A percentile compares a stretch with the other conserved stretches of the same genome.
These are phyloP conservation scores for Suillus discolor DNA, from an alignment of 768 basidiomycete genomes.

Conservation along the genomic window DNA sequence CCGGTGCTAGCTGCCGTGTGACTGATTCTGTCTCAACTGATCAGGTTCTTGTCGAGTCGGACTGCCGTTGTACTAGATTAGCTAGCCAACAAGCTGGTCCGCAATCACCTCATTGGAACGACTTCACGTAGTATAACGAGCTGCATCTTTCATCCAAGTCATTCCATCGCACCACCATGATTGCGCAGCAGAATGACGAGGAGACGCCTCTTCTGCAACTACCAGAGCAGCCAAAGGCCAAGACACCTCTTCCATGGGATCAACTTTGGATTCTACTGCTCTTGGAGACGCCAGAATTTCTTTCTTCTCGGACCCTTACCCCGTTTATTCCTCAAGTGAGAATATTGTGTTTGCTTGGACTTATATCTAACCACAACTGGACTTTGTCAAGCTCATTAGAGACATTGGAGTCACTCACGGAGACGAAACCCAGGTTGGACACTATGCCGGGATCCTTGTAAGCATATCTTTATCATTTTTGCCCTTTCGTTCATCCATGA, in stretches of 20 bases:
- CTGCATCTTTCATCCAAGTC: too few relatives aligned
- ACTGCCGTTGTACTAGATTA: too few relatives aligned
- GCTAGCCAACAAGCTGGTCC: too few relatives aligned
- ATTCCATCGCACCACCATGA: not conserved
- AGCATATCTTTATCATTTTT: conserved; percentile 17
- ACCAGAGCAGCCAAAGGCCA: conserved; percentile 20
- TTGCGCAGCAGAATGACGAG: conserved; percentile 44
- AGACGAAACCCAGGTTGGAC: conserved; percentile 46
- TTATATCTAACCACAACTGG: not conserved
- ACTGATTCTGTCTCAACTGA: too few relatives aligned
- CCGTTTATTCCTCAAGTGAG: conserved; percentile 69
- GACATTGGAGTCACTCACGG: conserved; percentile 42
- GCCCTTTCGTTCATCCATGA: conserved; percentile 33
- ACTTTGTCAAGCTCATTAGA: conserved; percentile 23
- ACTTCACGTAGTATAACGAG: too few relatives aligned
- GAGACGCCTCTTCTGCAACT: conserved; percentile 57
- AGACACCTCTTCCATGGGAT: conserved; percentile 64
- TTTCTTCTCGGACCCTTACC: conserved; percentile 72
- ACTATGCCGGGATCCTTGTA: conserved; percentile 52
- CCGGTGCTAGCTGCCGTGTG: too few relatives aligned
- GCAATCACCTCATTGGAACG: too few relatives aligned
- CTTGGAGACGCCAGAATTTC: conserved; percentile 72
- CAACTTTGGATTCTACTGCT: conserved; percentile 71
- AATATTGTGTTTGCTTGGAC: not conserved
- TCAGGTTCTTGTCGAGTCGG: too few relatives aligned